Percentiles rank a stretch among this genome's conserved stretches.
These are phyloP conservation scores for Penicillium sp. DNA, from an alignment of 2,329 filamentous ascomycete genomes.

Conservation along the genomic window DNA sequence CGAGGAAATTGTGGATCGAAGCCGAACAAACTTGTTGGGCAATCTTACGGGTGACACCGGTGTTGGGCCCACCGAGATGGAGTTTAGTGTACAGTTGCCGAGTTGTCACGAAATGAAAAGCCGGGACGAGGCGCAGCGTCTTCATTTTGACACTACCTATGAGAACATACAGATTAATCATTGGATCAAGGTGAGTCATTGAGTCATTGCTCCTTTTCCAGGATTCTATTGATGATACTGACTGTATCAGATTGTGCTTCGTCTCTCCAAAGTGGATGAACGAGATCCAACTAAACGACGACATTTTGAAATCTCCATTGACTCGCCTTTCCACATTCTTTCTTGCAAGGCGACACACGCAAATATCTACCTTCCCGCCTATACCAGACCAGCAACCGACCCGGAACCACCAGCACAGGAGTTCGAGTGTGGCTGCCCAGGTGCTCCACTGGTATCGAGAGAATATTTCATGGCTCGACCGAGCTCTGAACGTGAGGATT, in stretches of 20 bases:
- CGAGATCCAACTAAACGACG: slow-evolving; percentile 71
- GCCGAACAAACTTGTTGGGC: slow-evolving; percentile 67
- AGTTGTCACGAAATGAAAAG: slow-evolving; percentile 78
- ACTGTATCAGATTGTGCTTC: slow-evolving; percentile 71
- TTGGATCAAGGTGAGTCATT: slow-evolving; percentile 75
- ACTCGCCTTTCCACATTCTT: slow-evolving; percentile 88
- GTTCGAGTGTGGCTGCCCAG: slow-evolving; percentile 62
- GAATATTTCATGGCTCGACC: slow-evolving; percentile 16
- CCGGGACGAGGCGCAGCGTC: slow-evolving; percentile 57
- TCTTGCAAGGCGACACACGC: slow-evolving; percentile 89
- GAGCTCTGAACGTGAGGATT: slow-evolving; percentile 28
- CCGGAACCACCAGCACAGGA: slow-evolving; percentile 49
- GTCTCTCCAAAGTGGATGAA: slow-evolving; percentile 75
- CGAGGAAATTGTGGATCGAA: slow-evolving; percentile 49
- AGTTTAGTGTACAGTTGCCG: slow-evolving; percentile 86
- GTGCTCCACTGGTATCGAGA: slow-evolving; percentile 48
- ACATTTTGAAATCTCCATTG: slow-evolving; percentile 94
- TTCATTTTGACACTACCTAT: slow-evolving; percentile 90
- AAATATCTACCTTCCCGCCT: slow-evolving; percentile 79
- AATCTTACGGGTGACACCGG: slow-evolving; percentile 70
- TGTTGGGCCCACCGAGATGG: slow-evolving; percentile 85
- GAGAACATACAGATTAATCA: slow-evolving; percentile 91
- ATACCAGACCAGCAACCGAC: slow-evolving; percentile 54
- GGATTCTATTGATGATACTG: slow-evolving; percentile 6
- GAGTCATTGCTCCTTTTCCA: background rate